Conservation (phyloP, 768 basidiomycete species). For the Paxillus involutus region DNA sequence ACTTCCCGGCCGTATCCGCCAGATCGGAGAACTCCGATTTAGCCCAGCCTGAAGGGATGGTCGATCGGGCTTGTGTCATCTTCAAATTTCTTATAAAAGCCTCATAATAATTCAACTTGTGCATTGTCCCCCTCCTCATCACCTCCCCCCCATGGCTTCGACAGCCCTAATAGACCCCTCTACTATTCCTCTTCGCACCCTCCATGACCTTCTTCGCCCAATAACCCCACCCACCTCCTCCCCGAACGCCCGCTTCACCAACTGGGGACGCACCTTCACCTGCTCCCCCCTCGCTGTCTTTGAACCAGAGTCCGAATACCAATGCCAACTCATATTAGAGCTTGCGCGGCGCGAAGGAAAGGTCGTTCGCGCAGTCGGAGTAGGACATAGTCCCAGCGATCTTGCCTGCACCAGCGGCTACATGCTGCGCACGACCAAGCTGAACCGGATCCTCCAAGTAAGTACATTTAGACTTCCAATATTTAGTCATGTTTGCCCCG, state of each 20-base stretch:
- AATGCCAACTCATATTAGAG: conserved; percentile 77
- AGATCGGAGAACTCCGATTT: conserved; percentile 11
- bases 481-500: conserved; percentile 14
- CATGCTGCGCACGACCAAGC: conserved; percentile 77
- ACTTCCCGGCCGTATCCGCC: conserved; percentile 14
- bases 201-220: conserved; percentile 55
- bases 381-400: conserved; percentile 93
- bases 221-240: conserved; percentile 48
- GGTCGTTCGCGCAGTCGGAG: conserved; percentile 78
- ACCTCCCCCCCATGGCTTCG: conserved; percentile 35
- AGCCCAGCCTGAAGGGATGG: conserved; percentile 15
- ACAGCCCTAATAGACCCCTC: conserved; percentile 30
- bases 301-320: conserved; percentile 64
- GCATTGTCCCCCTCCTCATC: conserved; percentile 37
- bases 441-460: conserved; percentile 79
- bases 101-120: conserved; percentile 5
- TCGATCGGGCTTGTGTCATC: conserved; percentile 28
- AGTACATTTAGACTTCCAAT: conserved; percentile 31
- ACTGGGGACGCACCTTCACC: conserved; percentile 84
- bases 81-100: conserved; percentile 30
- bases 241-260: conserved; percentile 56
- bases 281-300: conserved; percentile 73
- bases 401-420: conserved; percentile 86
- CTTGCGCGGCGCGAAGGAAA: conserved; percentile 73
- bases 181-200: conserved; percentile 42